Conservation (phyloP, 331 rosid genomes). For the Quercus lobata region DNA sequence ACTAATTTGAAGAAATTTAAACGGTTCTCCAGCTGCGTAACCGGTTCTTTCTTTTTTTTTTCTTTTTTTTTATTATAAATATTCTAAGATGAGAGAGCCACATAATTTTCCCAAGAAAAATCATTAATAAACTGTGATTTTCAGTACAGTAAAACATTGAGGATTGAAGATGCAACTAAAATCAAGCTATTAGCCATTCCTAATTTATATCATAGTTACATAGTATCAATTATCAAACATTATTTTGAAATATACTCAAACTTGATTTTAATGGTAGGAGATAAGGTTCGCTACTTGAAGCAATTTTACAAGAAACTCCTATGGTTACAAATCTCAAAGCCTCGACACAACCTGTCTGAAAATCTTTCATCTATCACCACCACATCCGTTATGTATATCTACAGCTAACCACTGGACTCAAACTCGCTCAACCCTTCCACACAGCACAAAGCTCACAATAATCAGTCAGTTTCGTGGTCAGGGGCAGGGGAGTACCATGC, state of each 20-base stretch:
- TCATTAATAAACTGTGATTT: too few relatives aligned
- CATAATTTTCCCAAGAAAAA: too few relatives aligned
- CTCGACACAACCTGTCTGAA: background rate
- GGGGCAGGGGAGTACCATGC: constrained; percentile 84
- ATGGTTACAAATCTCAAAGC: background rate
- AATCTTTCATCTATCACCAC: constrained; percentile 3
- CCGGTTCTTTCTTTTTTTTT: fast-evolving
- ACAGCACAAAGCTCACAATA: background rate
- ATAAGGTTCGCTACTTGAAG: background rate
- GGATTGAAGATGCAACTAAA: background rate
- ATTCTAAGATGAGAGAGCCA: too few relatives aligned
- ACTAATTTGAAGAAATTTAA: too few relatives aligned
- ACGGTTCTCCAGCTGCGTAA: too few relatives aligned
- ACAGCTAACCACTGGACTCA: constrained; percentile 10
- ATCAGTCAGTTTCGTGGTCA: constrained; percentile 83
- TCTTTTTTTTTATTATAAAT: too few relatives aligned
- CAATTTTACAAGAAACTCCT: constrained; percentile 1
- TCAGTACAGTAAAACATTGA: background rate
- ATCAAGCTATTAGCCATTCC: background rate
- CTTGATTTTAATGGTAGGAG: background rate
- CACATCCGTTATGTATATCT: background rate
- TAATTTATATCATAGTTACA: background rate
- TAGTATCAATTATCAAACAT: too few relatives aligned
- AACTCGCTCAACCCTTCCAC: background rate
- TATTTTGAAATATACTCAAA: too few relatives aligned